Percentiles rank a stretch among this genome's conserved stretches.
Evolutionary conservation across 257 asterid species (phyloP).

Genomic region (Oldenlandia corymbosa): DNA sequence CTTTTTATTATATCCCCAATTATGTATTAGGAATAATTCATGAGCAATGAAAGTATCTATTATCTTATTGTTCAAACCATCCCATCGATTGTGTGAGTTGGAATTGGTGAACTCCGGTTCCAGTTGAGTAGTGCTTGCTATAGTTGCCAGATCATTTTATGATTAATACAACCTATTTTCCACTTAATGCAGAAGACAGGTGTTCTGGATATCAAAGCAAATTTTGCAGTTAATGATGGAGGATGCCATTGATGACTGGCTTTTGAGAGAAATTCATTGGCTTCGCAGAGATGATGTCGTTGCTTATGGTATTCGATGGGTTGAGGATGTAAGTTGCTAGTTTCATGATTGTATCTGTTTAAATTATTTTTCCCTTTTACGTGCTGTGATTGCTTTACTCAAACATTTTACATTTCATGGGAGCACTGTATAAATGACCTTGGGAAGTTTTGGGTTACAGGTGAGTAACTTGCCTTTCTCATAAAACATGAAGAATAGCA

Average conservation of each 20-base stretch:
- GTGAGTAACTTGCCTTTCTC: no score
- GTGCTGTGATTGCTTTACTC: not conserved
- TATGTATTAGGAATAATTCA: not conserved
- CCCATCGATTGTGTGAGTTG: not conserved
- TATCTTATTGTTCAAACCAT: not conserved
- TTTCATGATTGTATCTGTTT: not conserved
- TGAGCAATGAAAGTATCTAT: not conserved
- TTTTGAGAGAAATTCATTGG: constrained; percentile 80
- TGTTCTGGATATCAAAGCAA: constrained; percentile 98
- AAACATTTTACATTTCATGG: no score
- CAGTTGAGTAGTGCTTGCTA: not conserved
- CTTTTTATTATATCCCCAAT: not conserved
- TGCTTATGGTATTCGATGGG: constrained; percentile 81
- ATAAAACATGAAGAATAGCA: not conserved
- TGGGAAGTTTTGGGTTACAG: no score
- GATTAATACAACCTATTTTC: constrained; percentile 14
- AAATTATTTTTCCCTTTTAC: not conserved
- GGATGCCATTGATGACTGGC: constrained; percentile 99
- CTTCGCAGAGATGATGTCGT: constrained; percentile 82
- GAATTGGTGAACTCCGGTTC: not conserved
- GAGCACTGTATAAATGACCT: no score
- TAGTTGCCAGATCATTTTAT: constrained; percentile 13
- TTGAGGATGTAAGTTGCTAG: constrained; percentile 64
- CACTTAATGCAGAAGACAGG: constrained; percentile 74
- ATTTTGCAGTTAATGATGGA: constrained; percentile 97